A percentile compares a stretch with the other conserved stretches of the same genome.
These are phyloP conservation scores for Cnidoscolus chayamansa DNA, from an alignment of 441 rosid genomes.

Conservation along the genomic window DNA sequence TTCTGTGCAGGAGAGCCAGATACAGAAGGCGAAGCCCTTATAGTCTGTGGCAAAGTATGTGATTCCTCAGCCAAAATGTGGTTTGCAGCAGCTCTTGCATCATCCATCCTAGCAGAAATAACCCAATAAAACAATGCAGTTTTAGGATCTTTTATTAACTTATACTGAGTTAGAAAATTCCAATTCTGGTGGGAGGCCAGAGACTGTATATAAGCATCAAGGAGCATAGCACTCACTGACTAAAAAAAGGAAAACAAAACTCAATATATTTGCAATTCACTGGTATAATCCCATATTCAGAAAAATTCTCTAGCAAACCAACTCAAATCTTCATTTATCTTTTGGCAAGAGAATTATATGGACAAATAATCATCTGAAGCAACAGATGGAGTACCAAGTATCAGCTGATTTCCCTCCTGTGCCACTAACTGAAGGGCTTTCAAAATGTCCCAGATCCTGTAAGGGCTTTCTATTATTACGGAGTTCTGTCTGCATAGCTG, in stretches of 20 bases:
- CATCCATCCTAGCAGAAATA: conserved; percentile 42
- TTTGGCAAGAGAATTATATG: neutral
- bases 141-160: neutral
- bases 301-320: neutral
- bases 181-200: neutral
- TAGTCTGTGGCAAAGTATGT: conserved; percentile 27
- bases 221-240: neutral
- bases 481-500: conserved; percentile 28
- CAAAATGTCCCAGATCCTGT: conserved; percentile 32
- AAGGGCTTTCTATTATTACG: conserved; percentile 36
- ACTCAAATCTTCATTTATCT: neutral
- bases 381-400: conserved; percentile 38
- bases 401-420: conserved; percentile 37
- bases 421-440: conserved; percentile 36
- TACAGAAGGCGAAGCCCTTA: conserved; percentile 32
- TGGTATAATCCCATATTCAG: neutral
- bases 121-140: neutral
- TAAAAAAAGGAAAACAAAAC: neutral
- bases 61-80: conserved; percentile 36
- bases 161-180: neutral
- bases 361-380: conserved; percentile 11
- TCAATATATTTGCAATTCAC: neutral
- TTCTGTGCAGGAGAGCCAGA: conserved; percentile 41
- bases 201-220: neutral
- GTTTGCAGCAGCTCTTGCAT: conserved; percentile 37